Conservation (phyloP, 768 basidiomycete genomes). For the Amanita rubescens region DNA sequence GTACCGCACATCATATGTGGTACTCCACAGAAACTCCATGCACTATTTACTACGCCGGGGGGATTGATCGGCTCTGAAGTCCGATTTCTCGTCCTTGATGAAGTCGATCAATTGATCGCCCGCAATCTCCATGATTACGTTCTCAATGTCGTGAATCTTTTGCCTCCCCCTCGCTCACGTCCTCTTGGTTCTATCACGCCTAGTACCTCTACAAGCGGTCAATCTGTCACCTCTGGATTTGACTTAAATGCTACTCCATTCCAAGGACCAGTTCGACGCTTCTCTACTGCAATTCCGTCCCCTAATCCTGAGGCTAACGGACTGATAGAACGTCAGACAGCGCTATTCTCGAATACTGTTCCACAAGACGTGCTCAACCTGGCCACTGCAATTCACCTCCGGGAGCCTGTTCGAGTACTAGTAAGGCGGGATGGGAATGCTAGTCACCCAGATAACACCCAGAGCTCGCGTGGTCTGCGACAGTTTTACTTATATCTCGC, state of each 20-base stretch:
- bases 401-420: slow-evolving; percentile 96
- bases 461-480: slow-evolving; percentile 77
- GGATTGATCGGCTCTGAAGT: slow-evolving; percentile 80
- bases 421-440: slow-evolving; percentile 88
- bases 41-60: slow-evolving; percentile 76
- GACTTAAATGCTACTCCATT: slow-evolving; percentile 36
- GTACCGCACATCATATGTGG: slow-evolving; percentile 95
- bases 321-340: slow-evolving; percentile 70
- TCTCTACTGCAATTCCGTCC: slow-evolving; percentile 49
- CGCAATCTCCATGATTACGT: slow-evolving; percentile 95
- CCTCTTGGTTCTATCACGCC: slow-evolving; percentile 42
- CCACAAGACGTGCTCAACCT: slow-evolving; percentile 97
- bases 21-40: slow-evolving; percentile 93
- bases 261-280: slow-evolving; percentile 39
- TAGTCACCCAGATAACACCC: slow-evolving; percentile 53
- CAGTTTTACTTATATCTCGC: slow-evolving; percentile 97
- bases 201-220: slow-evolving; percentile 28
- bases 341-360: slow-evolving; percentile 96
- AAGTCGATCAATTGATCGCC: slow-evolving; percentile 97
- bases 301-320: slow-evolving; percentile 29
- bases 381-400: slow-evolving; percentile 85
- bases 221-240: slow-evolving; percentile 39
- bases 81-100: slow-evolving; percentile 90
- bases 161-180: slow-evolving; percentile 82
- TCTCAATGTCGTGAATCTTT: slow-evolving; percentile 83